Evolutionary conservation across 164 flowering plant species (phyloP).

Genomic region (Santalum album): DNA sequence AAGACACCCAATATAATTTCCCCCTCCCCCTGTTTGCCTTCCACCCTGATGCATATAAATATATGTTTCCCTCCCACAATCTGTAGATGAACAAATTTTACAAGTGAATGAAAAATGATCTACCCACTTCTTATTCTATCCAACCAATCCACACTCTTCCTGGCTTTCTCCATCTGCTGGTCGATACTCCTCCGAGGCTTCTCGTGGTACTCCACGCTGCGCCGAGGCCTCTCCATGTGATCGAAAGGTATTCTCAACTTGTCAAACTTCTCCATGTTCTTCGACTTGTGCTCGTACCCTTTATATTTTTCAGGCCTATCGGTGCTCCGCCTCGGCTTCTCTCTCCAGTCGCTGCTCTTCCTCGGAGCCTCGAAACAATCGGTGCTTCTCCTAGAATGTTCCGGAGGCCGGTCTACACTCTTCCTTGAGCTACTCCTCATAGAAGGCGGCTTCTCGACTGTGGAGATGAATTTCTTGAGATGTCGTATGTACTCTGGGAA

Average conservation of each 20-base stretch:
- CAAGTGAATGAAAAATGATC: background rate
- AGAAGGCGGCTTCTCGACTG: background rate
- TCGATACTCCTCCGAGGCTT: constrained; percentile 1
- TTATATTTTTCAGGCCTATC: background rate
- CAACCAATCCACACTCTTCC: constrained; percentile 5
- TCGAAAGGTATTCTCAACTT: constrained; percentile 44
- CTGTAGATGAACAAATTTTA: background rate
- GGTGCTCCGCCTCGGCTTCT: constrained; percentile 5
- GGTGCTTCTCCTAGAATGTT: background rate
- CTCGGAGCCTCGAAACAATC: constrained; percentile 4
- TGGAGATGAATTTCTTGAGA: constrained; percentile 1
- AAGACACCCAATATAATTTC: background rate
- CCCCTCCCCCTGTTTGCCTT: background rate
- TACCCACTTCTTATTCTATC: background rate
- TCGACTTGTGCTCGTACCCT: background rate
- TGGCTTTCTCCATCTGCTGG: background rate
- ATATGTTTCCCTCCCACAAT: background rate
- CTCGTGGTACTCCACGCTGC: constrained; percentile 3
- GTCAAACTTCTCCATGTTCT: constrained; percentile 12
- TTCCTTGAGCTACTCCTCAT: background rate
- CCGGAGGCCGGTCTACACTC: background rate
- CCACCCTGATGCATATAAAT: no score
- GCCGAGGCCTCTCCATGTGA: constrained; percentile 21
- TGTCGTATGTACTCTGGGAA: constrained; percentile 3
- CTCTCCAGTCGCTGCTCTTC: constrained; percentile 1